phyloP scores from a whole-genome alignment of 805 yeast genomes.

The Dipodascus albidus region DNA sequence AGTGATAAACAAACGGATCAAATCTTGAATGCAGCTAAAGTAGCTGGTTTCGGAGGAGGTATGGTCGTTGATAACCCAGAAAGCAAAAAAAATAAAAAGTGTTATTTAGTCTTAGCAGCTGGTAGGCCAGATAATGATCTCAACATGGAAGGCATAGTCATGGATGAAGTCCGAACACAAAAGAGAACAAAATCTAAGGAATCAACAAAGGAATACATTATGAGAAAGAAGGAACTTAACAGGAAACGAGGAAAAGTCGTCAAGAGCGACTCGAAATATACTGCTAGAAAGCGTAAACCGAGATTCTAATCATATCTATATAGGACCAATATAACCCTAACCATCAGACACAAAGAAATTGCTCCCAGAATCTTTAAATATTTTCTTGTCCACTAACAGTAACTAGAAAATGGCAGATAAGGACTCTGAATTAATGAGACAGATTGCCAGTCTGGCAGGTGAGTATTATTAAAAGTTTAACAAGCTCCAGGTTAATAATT shows the following conservation, averaged over 20 bases:
- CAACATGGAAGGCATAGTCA: constrained; percentile 67
- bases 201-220: constrained; percentile 67
- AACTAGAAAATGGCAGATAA: background rate
- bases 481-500: background rate
- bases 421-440: background rate
- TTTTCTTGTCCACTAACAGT: background rate
- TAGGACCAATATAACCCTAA: background rate
- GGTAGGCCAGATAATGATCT: constrained; percentile 66
- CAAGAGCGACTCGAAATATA: constrained; percentile 81
- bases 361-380: background rate
- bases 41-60: constrained; percentile 95
- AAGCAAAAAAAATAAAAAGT: constrained; percentile 80
- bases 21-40: constrained; percentile 75
- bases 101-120: constrained; percentile 80
- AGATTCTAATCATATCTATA: constrained; percentile 33
- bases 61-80: constrained; percentile 90
- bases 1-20: constrained; percentile 75
- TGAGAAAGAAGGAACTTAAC: constrained; percentile 88
- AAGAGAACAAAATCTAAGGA: constrained; percentile 49
- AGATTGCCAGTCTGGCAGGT: background rate
- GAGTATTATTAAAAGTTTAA: background rate
- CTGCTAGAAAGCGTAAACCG: constrained; percentile 73
- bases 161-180: constrained; percentile 40
- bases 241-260: constrained; percentile 80
- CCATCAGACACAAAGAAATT: background rate